Base-by-base conservation (phyloP, 2,329 filamentous ascomycete species). In the Furcasterigmium sp. region DNA sequence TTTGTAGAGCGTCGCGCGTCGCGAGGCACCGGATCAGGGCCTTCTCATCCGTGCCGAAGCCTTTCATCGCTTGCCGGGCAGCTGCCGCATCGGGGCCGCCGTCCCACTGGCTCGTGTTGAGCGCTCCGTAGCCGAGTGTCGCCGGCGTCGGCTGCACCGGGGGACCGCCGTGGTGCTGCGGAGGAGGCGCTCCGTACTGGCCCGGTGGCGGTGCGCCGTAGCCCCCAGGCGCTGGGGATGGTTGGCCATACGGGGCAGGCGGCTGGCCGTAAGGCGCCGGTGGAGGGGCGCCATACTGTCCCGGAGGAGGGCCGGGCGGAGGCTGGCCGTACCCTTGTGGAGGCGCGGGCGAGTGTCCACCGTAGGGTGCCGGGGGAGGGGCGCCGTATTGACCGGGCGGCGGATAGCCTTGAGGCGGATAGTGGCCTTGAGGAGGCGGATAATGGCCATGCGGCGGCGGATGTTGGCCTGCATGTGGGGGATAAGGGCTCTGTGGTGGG, bases 31-130 rank as follows among this genome's bases (percentile, higher is more conserved):
- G 69, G 50, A 95, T 91, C 14, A 97, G 69, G 0, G 76, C 64
- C 55, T 82, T 84, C 62, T 96, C 91, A 56, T 97, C 82, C 0
- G 91, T 96, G 26, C 91, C 91, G 49, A 95, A 87, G 0, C 90
- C 90, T 64, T 95, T 95, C 89, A 96, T 95, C 3, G 91, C 88
- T 53, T 77, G 77, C 42, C 88, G 80, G 18, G 95, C 70, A 4
- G 73, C 78, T 45, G 89, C 78, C 0, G 88, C 85, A 53, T 93
- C 82, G 11, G 71, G 67, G 3, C 69, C 73, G 38, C 80, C 84
- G 50, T 95, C 82, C 72, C 75, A 84, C 23, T 78, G 73, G 35
- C 87, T 85, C 37, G 78, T 70, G 55, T 87, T 85, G 11, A 80
- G 78, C 0, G 84, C 75, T 3, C 81, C 80, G 56, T 95, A 96